phyloP scores from a whole-genome alignment of 805 yeast species.

The Candida verbasci region DNA sequence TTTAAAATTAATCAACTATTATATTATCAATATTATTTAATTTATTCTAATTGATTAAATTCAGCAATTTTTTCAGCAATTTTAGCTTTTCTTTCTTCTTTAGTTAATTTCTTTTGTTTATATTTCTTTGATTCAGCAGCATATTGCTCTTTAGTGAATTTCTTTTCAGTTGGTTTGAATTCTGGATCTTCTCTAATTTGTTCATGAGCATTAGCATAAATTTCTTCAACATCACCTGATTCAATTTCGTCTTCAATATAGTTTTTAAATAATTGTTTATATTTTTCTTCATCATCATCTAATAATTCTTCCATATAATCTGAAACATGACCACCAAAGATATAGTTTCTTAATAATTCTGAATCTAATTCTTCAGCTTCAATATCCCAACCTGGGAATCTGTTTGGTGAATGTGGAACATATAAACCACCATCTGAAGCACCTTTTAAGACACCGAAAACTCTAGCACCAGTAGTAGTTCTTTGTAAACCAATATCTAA shows the following conservation, averaged over 20 bases:
- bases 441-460: constrained; percentile 99
- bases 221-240: constrained; percentile 94
- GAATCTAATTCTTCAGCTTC: constrained; percentile 98
- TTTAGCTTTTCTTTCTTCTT: constrained; percentile 84
- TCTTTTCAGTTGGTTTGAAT: constrained; percentile 83
- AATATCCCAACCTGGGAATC: constrained; percentile 99
- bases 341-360: constrained; percentile 96
- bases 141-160: constrained; percentile 96
- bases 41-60: constrained; percentile 42
- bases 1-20: too few species aligned
- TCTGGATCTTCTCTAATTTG: constrained; percentile 95
- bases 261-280: constrained; percentile 91
- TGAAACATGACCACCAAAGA: constrained; percentile 99
- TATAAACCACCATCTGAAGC: constrained; percentile 99
- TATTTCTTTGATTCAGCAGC: constrained; percentile 94
- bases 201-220: constrained; percentile 92
- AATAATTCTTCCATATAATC: constrained; percentile 99
- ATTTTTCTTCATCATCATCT: constrained; percentile 99
- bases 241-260: constrained; percentile 96
- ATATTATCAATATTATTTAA: too few species aligned
- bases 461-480: constrained; percentile 99
- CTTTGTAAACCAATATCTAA: constrained; percentile 99
- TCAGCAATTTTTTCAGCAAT: constrained; percentile 93
- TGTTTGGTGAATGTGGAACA: constrained; percentile 98
- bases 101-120: constrained; percentile 85